Conservation (phyloP, 202 grass and related monocot genomes). For the Alloteropsis angusta region DNA sequence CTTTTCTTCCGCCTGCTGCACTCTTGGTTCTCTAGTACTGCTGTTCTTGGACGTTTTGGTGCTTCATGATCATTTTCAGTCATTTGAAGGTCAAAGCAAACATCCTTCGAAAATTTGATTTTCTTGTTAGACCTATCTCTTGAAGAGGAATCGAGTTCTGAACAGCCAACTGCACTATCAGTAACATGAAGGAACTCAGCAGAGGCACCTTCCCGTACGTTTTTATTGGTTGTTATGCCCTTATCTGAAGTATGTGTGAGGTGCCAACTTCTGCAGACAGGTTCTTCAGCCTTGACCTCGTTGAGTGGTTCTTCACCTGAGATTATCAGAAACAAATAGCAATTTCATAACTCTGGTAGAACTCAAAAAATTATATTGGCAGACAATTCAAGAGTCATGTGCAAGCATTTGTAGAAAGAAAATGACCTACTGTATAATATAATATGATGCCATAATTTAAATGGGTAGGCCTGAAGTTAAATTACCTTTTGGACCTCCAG, state of each 20-base stretch:
- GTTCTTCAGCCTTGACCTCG: constrained; percentile 18
- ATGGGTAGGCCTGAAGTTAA: background rate
- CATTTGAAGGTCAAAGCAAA: background rate
- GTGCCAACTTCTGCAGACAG: constrained; percentile 14
- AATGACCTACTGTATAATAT: background rate
- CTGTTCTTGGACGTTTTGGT: constrained; percentile 28
- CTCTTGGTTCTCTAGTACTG: constrained; percentile 24
- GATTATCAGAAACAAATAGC: constrained; percentile 7
- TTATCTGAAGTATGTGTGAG: constrained; percentile 17
- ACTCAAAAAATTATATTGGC: background rate
- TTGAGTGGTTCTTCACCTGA: constrained; percentile 33
- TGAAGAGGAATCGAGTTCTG: constrained; percentile 14
- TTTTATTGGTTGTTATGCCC: constrained; percentile 20
- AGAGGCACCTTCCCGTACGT: constrained; percentile 6
- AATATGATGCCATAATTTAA: constrained; percentile 8
- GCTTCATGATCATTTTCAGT: background rate
- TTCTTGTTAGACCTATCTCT: constrained; percentile 31
- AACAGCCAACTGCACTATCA: constrained; percentile 9
- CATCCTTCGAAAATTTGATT: constrained; percentile 32
- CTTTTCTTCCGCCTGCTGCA: constrained; percentile 39
- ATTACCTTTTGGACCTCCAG: constrained; percentile 34
- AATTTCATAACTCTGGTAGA: constrained; percentile 15
- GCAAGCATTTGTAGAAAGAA: background rate
- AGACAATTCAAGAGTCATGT: background rate
- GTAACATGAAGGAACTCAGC: constrained; percentile 12